These are phyloP conservation scores for Plasmodium vinckei DNA, from an alignment of 169 alveolate species.

Conservation along the genomic window DNA sequence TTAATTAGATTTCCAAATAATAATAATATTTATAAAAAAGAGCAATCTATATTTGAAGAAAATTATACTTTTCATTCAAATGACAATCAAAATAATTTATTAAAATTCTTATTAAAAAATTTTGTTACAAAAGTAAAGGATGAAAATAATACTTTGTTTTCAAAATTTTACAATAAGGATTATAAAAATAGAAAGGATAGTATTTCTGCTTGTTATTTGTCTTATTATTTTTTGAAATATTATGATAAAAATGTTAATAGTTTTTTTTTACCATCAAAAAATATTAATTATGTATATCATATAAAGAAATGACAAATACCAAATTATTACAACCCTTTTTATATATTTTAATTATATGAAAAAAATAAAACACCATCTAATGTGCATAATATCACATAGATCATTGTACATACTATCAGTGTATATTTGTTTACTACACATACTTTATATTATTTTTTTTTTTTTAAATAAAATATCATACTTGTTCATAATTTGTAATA, in stretches of 20 bases:
- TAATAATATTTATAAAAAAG: conserved; percentile 33
- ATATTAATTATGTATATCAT: conserved; percentile 52
- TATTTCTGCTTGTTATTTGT: conserved; percentile 43
- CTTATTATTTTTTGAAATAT: conserved; percentile 49
- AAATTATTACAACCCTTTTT: neutral
- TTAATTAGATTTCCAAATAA: conserved; percentile 30
- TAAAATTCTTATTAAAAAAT: conserved; percentile 57
- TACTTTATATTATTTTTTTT: too few species aligned
- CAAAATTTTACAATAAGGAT: conserved; percentile 60
- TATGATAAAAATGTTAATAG: conserved; percentile 10
- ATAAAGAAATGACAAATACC: conserved; percentile 11
- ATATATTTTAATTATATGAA: neutral
- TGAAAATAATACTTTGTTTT: conserved; percentile 59
- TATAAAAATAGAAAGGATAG: conserved; percentile 54
- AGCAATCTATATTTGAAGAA: conserved; percentile 16
- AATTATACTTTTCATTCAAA: conserved; percentile 19
- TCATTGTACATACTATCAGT: neutral
- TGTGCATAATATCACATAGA: neutral
- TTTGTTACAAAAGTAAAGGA: conserved; percentile 66
- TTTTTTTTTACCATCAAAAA: conserved; percentile 53
- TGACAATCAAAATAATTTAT: conserved; percentile 7
- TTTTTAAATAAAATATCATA: too few species aligned
- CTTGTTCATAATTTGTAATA: too few species aligned
- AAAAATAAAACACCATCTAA: too few species aligned
- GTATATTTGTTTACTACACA: neutral